A percentile compares a stretch with the other conserved stretches of the same genome.
These are phyloP conservation scores for Chlorella sorokiniana DNA, from an alignment of 139 green algal species.

Conservation along the genomic window DNA sequence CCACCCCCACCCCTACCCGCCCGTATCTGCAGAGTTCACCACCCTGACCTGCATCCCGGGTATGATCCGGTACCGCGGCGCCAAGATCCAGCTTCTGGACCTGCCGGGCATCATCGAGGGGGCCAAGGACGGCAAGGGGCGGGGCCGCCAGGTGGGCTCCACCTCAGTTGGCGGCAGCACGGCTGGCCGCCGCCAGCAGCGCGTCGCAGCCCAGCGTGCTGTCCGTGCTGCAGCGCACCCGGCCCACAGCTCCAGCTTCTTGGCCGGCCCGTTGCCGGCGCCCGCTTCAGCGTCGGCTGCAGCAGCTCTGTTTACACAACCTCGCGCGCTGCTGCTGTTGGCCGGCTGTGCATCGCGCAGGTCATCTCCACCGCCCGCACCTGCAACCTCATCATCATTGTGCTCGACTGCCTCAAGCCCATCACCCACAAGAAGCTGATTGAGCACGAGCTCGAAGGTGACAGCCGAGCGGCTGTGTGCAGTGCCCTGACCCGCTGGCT, in stretches of 20 bases:
- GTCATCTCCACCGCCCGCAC: constrained; percentile 96
- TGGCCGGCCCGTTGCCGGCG: no score
- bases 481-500: background rate
- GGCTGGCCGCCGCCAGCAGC: no score
- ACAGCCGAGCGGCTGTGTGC: background rate
- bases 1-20: no score
- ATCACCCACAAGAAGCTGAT: constrained; percentile 97
- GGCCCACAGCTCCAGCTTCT: no score
- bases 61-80: constrained; percentile 72
- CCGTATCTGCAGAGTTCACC: constrained; percentile 86
- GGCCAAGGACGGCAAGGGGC: constrained; percentile 95
- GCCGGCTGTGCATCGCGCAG: constrained; percentile 49
- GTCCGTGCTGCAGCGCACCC: no score
- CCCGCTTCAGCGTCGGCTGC: no score
- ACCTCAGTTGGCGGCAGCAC: background rate
- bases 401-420: constrained; percentile 97
- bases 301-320: no score
- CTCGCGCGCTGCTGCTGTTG: no score
- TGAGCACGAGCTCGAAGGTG: constrained; percentile 88
- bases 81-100: constrained; percentile 95
- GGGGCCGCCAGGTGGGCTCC: constrained; percentile 70
- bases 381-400: constrained; percentile 98
- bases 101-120: constrained; percentile 99
- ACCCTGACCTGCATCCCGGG: constrained; percentile 94
- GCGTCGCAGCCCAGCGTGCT: no score